Base-by-base conservation (phyloP, 768 basidiomycete species). In the Mycena epipterygia region DNA sequence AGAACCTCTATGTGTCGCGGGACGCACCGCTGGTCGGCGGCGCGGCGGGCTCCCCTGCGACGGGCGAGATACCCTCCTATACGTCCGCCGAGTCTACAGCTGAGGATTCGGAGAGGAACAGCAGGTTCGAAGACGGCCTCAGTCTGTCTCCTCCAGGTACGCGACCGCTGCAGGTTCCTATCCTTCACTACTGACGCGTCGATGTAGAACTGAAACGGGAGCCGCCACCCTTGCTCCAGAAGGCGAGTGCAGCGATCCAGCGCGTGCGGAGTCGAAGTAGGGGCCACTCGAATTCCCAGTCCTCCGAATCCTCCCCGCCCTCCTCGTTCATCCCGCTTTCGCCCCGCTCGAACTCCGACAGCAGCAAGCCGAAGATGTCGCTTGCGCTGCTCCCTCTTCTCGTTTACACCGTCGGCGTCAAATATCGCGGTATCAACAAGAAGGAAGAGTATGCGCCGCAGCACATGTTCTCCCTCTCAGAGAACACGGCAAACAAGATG, bases 331-430 rank as follows among this genome's bases (percentile, higher is more conserved):
- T 49, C 59, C 72, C 68, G 30, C 72, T 68, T 68, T 32, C 51
- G 55, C 64, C 64, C 29, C 61, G 29, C 39, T 9, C 48, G 57
- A 39, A 53, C 65, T 27, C 72, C 33, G 32, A 67, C 82, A 78
- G 68, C 74, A 80, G 51, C 23, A 94, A 93, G 80, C 84, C 83
- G 25, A 93, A 90, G 79, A 95, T 95, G 89, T 95, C 96, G 0
- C 72, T 86, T 5, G 86, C 87, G 2, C 87, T 99, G 2, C 89
- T 90, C 1, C 83, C 88, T 2, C 86, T 98, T 14, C 87, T 98
- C 23, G 93, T 98, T 30, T 98, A 99, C 80, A 98, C 97, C 7
- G 90, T 97, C 61, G 97, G 97, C 7, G 95, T 98, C 70, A 97
- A 97, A 80, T 98, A 94, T 74, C 92, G 91, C 51, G 96, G 97